Percentiles rank a stretch among this genome's conserved stretches.
These are phyloP conservation scores for Syncephalastrum racemosum DNA, from an alignment of 371 early-diverging fungal species.

Conservation along the genomic window DNA sequence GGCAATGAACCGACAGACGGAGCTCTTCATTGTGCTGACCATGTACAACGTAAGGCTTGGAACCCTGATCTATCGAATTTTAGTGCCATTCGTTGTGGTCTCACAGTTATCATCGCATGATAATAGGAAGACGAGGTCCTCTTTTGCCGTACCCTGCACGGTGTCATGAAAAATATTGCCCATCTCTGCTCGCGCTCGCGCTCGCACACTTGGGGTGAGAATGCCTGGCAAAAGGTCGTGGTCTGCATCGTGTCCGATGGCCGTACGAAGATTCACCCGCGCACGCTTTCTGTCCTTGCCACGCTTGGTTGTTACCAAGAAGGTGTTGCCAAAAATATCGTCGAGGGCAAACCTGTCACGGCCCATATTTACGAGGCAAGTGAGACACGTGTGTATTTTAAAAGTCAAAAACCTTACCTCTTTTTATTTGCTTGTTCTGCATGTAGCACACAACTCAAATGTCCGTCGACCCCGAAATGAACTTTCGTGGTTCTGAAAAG, in stretches of 20 bases:
- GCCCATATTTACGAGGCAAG: constrained; percentile 79
- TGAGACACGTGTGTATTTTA: background rate
- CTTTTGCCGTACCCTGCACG: constrained; percentile 87
- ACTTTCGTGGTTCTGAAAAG: constrained; percentile 72
- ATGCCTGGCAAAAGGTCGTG: constrained; percentile 94
- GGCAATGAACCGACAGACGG: constrained; percentile 72
- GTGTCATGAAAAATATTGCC: constrained; percentile 89
- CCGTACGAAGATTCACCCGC: constrained; percentile 63
- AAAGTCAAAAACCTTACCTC: background rate
- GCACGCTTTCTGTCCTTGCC: constrained; percentile 70
- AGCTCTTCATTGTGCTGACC: constrained; percentile 86
- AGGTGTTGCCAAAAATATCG: constrained; percentile 71
- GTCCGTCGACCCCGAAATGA: constrained; percentile 71
- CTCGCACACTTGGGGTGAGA: constrained; percentile 81
- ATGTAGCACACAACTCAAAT: constrained; percentile 85
- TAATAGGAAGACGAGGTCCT: constrained; percentile 84
- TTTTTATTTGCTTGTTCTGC: background rate
- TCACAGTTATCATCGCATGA: background rate
- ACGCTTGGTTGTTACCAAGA: constrained; percentile 83
- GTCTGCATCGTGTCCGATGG: constrained; percentile 86
- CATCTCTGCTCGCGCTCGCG: constrained; percentile 81
- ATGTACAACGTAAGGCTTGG: constrained; percentile 71
- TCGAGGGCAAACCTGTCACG: constrained; percentile 64
- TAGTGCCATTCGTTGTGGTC: constrained; percentile 1
- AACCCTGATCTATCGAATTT: background rate